phyloP scores from a whole-genome alignment of 2,329 filamentous ascomycete genomes.

The Incumbomyces delicatus region DNA sequence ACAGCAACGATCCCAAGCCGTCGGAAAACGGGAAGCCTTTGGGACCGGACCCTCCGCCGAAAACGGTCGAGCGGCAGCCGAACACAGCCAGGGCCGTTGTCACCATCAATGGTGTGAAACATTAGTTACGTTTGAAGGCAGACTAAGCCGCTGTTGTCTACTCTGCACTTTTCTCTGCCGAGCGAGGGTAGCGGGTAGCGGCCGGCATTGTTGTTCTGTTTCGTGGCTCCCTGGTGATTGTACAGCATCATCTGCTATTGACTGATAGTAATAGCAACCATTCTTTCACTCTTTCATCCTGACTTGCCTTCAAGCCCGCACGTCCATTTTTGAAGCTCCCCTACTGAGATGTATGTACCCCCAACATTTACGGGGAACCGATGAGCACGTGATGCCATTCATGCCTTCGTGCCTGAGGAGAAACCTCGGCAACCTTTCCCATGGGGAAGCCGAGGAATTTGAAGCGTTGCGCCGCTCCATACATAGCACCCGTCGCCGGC shows the following conservation, averaged over 20 bases:
- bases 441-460: no score
- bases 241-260: neutral
- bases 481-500: no score
- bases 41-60: slow-evolving; percentile 42
- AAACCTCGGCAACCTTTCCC: no score
- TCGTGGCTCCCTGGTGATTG: neutral
- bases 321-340: neutral
- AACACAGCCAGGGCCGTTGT: slow-evolving; percentile 25
- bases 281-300: neutral
- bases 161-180: neutral
- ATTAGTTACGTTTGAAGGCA: slow-evolving; percentile 14
- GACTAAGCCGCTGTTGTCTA: neutral
- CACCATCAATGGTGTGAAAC: slow-evolving; percentile 33
- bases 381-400: no score
- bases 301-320: neutral
- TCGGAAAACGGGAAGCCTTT: slow-evolving; percentile 32
- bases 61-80: slow-evolving; percentile 36
- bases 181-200: no score
- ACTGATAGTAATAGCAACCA: neutral
- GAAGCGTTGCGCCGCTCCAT: no score
- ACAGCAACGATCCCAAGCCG: slow-evolving; percentile 19
- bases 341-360: no score
- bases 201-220: neutral
- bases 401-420: no score
- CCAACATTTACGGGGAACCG: no score